Evolutionary conservation across 2,329 filamentous ascomycete genomes (phyloP).

Genomic region (Trichoderma koningiopsis): DNA sequence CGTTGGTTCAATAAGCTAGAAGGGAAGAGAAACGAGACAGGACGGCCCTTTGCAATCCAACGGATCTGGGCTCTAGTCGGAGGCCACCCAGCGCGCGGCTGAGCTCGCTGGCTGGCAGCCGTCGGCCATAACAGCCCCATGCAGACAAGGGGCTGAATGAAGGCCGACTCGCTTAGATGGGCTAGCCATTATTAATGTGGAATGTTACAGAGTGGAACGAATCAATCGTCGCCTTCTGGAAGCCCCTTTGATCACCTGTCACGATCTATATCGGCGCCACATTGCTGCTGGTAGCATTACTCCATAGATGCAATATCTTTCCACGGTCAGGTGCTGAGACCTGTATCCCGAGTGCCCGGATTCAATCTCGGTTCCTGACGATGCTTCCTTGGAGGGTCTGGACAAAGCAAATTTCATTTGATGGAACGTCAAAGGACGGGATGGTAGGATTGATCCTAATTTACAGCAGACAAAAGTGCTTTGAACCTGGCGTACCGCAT

Average conservation of each 20-base stretch:
- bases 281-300: background rate
- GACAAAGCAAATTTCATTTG: background rate
- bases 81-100: conserved; percentile 19
- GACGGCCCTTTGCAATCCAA: background rate
- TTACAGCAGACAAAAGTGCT: background rate
- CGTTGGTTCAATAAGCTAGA: background rate
- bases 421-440: background rate
- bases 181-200: background rate
- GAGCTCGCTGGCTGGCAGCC: conserved; percentile 23
- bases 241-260: conserved; percentile 21
- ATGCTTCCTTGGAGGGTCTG: background rate
- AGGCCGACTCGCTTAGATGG: conserved; percentile 4
- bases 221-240: conserved; percentile 15
- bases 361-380: conserved; percentile 6
- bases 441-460: background rate
- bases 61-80: background rate
- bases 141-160: conserved; percentile 7
- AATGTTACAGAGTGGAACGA: background rate
- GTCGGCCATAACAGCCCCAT: conserved; percentile 18
- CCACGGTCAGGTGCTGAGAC: background rate
- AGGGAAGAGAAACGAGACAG: background rate
- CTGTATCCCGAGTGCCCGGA: background rate
- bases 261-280: conserved; percentile 14
- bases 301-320: background rate
- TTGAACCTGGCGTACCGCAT: background rate